A percentile compares a stretch with the other conserved stretches of the same genome.
Conservation (phyloP, 2,329 filamentous ascomycete genomes). For the Niveomyces coronatus region DNA sequence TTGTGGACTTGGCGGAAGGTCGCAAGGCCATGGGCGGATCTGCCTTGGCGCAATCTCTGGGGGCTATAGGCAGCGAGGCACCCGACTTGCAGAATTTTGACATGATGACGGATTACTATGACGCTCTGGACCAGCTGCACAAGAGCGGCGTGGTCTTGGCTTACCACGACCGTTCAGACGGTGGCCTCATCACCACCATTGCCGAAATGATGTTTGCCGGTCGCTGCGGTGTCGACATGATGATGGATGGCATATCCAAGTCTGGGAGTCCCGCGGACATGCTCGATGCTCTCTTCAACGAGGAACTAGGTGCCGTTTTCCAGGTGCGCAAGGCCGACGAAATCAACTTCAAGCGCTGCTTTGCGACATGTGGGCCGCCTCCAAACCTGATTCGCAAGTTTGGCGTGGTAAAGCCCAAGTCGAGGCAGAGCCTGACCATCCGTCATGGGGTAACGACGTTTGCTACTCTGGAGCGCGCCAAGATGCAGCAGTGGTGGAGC, state of each 20-base stretch:
- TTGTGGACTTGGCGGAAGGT: conserved; percentile 78
- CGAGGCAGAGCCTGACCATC: conserved; percentile 68
- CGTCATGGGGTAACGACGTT: conserved; percentile 60
- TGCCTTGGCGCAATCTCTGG: conserved; percentile 80
- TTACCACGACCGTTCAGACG: conserved; percentile 91
- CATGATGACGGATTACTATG: conserved; percentile 80
- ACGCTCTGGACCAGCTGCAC: conserved; percentile 62
- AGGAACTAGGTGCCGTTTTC: conserved; percentile 93
- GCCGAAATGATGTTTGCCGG: conserved; percentile 98
- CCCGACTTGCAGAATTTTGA: conserved; percentile 80
- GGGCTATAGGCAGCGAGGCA: conserved; percentile 71
- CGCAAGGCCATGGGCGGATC: conserved; percentile 81
- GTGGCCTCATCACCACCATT: conserved; percentile 80
- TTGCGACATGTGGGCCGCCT: conserved; percentile 81
- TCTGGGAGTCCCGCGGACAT: conserved; percentile 53
- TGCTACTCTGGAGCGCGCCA: conserved; percentile 56
- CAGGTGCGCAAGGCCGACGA: conserved; percentile 82
- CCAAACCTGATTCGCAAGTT: conserved; percentile 75
- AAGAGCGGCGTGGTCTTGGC: conserved; percentile 61
- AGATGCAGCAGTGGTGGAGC: conserved; percentile 82
- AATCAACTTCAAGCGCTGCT: conserved; percentile 76
- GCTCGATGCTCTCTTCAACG: conserved; percentile 80
- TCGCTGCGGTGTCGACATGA: conserved; percentile 75
- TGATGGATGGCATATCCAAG: conserved; percentile 63
- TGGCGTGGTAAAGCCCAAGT: conserved; percentile 57